A percentile compares a stretch with the other conserved stretches of the same genome.
phyloP scores from a whole-genome alignment of 768 basidiomycete species.

The Boletus coccyginus region DNA sequence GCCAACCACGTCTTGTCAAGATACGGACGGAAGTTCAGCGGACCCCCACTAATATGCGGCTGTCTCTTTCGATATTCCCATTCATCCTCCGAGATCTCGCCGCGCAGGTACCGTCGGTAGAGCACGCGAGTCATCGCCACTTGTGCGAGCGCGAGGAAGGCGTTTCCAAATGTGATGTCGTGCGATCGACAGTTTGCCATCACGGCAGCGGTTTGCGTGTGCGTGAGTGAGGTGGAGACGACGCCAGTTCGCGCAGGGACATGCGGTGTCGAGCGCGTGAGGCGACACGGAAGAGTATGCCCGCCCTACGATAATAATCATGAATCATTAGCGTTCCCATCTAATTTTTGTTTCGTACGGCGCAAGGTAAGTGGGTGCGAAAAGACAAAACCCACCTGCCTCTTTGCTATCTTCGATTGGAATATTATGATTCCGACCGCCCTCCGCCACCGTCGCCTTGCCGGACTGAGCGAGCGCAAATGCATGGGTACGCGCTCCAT shows the following conservation, averaged over 20 bases:
- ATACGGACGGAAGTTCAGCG: conserved; percentile 49
- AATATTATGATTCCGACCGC: no score
- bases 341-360: not conserved
- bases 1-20: conserved; percentile 47
- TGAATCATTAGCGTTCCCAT: not conserved
- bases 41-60: conserved; percentile 48
- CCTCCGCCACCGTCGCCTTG: no score
- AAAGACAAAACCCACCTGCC: no score
- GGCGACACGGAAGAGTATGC: conserved; percentile 48
- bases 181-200: conserved; percentile 40
- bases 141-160: conserved; percentile 48
- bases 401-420: no score
- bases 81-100: conserved; percentile 48
- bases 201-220: conserved; percentile 31
- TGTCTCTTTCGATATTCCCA: conserved; percentile 51
- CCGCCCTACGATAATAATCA: conserved; percentile 42
- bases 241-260: conserved; percentile 37
- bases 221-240: conserved; percentile 23
- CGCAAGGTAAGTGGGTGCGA: not conserved
- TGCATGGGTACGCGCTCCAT: no score
- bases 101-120: conserved; percentile 43
- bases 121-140: conserved; percentile 51
- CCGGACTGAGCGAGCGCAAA: no score
- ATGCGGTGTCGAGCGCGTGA: conserved; percentile 34
- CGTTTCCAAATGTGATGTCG: no score